Percentiles rank a stretch among this genome's conserved stretches.
Evolutionary conservation across 2,329 filamentous ascomycete genomes (phyloP).

Genomic region (Akanthomyces lecanii): DNA sequence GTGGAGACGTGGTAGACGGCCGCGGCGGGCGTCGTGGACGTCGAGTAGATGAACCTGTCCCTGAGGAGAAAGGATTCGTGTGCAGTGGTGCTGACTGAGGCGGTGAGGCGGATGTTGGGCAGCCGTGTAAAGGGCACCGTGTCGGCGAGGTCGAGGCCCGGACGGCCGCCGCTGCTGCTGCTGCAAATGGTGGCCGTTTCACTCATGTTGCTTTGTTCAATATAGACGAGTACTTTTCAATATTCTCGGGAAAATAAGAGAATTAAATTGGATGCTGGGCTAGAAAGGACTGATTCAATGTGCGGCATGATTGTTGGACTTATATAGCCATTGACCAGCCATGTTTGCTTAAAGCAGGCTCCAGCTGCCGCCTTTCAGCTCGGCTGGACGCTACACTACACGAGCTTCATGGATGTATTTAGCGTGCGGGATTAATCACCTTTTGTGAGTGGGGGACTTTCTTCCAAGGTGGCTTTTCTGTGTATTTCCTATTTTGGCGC

Average conservation of each 20-base stretch:
- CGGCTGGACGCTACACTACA: too few relatives aligned
- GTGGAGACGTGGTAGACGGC: constrained; percentile 12
- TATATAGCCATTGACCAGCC: too few relatives aligned
- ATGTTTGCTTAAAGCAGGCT: too few relatives aligned
- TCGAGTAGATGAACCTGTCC: constrained; percentile 7
- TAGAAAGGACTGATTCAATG: too few relatives aligned
- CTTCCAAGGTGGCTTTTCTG: too few relatives aligned
- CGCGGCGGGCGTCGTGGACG: neutral
- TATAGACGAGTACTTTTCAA: too few relatives aligned
- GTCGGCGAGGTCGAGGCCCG: neutral
- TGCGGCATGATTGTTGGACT: too few relatives aligned
- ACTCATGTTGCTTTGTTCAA: neutral
- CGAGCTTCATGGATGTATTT: too few relatives aligned
- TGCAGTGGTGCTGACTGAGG: neutral
- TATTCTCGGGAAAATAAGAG: neutral
- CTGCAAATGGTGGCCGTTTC: constrained; percentile 9
- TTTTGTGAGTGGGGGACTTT: neutral
- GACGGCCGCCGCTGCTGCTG: constrained; percentile 2
- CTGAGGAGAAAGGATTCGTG: neutral
- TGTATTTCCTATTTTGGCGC: neutral
- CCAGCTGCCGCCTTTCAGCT: too few relatives aligned
- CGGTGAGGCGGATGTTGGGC: constrained; percentile 2
- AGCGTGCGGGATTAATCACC: neutral
- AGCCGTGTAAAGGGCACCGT: constrained; percentile 1
- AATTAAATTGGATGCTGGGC: neutral